Conservation (phyloP, 2,329 filamentous ascomycete genomes). For the Exophiala oligosperma region DNA sequence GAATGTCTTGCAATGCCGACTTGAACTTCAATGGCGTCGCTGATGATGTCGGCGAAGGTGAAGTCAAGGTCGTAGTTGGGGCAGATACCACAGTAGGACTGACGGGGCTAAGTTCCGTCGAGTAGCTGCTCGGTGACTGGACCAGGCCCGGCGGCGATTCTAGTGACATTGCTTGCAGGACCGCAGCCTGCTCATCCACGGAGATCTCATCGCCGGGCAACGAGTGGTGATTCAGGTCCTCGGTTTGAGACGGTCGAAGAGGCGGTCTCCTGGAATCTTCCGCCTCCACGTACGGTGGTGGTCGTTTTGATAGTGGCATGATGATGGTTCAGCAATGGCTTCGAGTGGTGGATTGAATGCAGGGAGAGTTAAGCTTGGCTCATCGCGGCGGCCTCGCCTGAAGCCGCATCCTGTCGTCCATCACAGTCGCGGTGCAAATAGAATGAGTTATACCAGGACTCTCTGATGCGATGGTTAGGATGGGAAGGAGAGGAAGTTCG, state of each 20-base stretch:
- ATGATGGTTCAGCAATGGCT: neutral
- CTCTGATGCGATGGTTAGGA: neutral
- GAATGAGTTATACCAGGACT: neutral
- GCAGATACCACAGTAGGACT: constrained; percentile 1
- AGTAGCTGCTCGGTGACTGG: constrained; percentile 18
- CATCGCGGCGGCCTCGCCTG: neutral
- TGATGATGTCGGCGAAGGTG: constrained; percentile 1
- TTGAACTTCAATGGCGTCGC: constrained; percentile 23
- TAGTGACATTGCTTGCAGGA: constrained; percentile 22
- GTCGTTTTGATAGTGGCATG: neutral
- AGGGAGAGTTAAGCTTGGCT: no score
- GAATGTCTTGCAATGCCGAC: constrained; percentile 52
- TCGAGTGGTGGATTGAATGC: neutral
- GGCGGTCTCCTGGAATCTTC: neutral
- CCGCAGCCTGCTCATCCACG: constrained; percentile 20
- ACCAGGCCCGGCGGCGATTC: constrained; percentile 21
- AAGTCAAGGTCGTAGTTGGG: constrained; percentile 3
- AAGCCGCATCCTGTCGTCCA: neutral
- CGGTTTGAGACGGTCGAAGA: constrained; percentile 15
- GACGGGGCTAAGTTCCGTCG: constrained; percentile 5
- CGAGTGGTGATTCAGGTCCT: constrained; percentile 13
- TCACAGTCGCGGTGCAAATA: neutral
- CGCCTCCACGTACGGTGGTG: neutral
- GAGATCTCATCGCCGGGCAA: constrained; percentile 2
- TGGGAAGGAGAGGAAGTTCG: no score